These are phyloP conservation scores for Sungouiozyma intestinalis DNA, from an alignment of 805 yeast genomes.

Conservation along the genomic window DNA sequence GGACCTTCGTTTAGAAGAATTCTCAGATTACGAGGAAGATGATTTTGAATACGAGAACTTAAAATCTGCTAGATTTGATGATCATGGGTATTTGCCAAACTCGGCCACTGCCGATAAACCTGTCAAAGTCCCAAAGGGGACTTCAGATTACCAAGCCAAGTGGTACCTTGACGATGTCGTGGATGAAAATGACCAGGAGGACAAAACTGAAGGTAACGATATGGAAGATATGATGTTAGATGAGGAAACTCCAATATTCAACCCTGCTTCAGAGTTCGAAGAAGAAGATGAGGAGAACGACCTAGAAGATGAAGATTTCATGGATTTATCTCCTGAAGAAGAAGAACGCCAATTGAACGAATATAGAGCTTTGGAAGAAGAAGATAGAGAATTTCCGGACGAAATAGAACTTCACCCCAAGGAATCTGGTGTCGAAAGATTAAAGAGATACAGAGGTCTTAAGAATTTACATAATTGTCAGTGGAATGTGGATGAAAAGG, in stretches of 20 bases:
- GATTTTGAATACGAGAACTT: slow-evolving; percentile 26
- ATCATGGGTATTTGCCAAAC: slow-evolving; percentile 32
- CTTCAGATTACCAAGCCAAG: slow-evolving; percentile 70
- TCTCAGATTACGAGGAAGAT: slow-evolving; percentile 24
- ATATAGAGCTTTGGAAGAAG: slow-evolving; percentile 61
- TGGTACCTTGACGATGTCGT: slow-evolving; percentile 59
- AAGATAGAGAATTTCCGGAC: slow-evolving; percentile 90
- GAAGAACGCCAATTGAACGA: slow-evolving; percentile 66
- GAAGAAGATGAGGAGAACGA: slow-evolving; percentile 37
- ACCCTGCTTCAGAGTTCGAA: slow-evolving; percentile 18
- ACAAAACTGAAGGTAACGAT: slow-evolving; percentile 22
- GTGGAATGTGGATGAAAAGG: slow-evolving; percentile 84
- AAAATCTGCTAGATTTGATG: slow-evolving; percentile 31
- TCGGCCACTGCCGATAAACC: slow-evolving; percentile 20
- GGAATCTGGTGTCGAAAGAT: slow-evolving; percentile 64
- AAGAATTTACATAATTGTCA: slow-evolving; percentile 67
- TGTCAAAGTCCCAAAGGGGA: slow-evolving; percentile 56
- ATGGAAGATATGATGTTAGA: slow-evolving; percentile 25
- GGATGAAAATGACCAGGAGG: slow-evolving; percentile 29
- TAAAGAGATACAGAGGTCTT: slow-evolving; percentile 76
- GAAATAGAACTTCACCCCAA: slow-evolving; percentile 77
- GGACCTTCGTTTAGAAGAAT: slow-evolving; percentile 38
- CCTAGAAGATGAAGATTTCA: slow-evolving; percentile 47
- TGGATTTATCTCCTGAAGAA: slow-evolving; percentile 71
- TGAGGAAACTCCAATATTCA: slow-evolving; percentile 17